Percentiles rank a stretch among this genome's conserved stretches.
These are phyloP conservation scores for Paramecium caudatum DNA, from an alignment of 73 alveolate genomes.

Conservation along the genomic window DNA sequence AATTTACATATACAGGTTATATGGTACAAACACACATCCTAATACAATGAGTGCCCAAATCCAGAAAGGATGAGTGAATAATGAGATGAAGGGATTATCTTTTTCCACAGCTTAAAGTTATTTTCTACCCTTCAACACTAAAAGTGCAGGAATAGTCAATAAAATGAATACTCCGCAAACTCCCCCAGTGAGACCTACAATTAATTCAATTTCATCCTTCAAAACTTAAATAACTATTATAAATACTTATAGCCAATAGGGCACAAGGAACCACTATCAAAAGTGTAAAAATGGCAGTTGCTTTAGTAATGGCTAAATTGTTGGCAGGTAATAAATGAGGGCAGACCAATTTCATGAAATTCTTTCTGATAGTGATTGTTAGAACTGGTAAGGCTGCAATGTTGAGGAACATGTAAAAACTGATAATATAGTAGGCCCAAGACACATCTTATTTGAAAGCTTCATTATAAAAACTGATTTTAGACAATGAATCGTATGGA, in stretches of 20 bases:
- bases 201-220: slow-evolving; percentile 8
- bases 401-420: slow-evolving; percentile 72
- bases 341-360: slow-evolving; percentile 52
- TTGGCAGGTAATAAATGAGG: slow-evolving; percentile 41
- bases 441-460: neutral
- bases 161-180: slow-evolving; percentile 62
- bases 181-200: slow-evolving; percentile 55
- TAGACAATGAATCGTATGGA: neutral
- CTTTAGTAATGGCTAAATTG: slow-evolving; percentile 60
- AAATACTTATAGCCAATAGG: neutral
- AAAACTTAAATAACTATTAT: neutral
- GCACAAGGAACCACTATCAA: slow-evolving; percentile 67
- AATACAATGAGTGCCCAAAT: slow-evolving; percentile 6
- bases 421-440: slow-evolving; percentile 66
- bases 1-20: neutral
- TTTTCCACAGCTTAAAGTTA: neutral
- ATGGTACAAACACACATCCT: neutral
- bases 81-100: slow-evolving; percentile 13
- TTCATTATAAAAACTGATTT: neutral
- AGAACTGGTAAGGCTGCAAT: slow-evolving; percentile 73
- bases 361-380: slow-evolving; percentile 67
- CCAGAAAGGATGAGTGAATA: slow-evolving; percentile 5
- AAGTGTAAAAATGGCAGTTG: slow-evolving; percentile 54
- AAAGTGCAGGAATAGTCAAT: slow-evolving; percentile 37
- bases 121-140: slow-evolving; percentile 46